Base-by-base conservation (phyloP, 495 filamentous ascomycete species). In the Hypoxylon perforatum region DNA sequence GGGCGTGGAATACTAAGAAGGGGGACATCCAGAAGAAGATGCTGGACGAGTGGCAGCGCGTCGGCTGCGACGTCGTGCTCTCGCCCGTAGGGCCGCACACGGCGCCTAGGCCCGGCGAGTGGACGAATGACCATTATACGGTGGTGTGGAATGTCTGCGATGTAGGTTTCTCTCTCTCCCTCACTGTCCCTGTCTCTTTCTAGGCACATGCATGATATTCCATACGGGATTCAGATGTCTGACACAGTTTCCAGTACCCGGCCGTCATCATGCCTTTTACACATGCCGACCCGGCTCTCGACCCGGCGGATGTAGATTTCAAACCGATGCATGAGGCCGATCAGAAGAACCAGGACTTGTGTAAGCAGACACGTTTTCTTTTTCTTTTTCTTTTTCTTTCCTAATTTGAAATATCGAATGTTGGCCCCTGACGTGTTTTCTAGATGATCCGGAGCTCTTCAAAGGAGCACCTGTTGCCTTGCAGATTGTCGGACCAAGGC, bases 81-180 rank as follows among this genome's bases (percentile, higher is more conserved):
- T 59, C 63, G 21, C 75, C 74, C 1, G 75, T 63, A 3, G 75
- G 69, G 22, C 73, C 75, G n/a, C 72, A 75, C 46, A 72, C 69
- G 5, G 75, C 75, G 10, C 62, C 72, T 8, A 17, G 44, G 38
- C 74, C 71, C 5, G 69, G 62, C 9, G 67, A 74, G 10, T 76
- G 74, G 74, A 71, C 69, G 8, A 73, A 62, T 22, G 71, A 73
- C 53, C 57, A 69, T 17, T 77, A 77, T 49, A 77, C 75, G 0
- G 75, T 77, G 25, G 71, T 56, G 11, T 77, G 75, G 72, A 77
- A 76, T 35, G 73, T 66, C 10, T 28, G 50, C 9, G 74, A 77
- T 65, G 74, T 75, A 49, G 47, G 59, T 19, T 18, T 2, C 9
- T 38, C 30, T n/a, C 35, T 28, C 57, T 70, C 14, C 9, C 23